Percentiles rank a stretch among this genome's conserved stretches.
phyloP scores from a whole-genome alignment of 306 rosid genomes.

The Rosa chinensis region DNA sequence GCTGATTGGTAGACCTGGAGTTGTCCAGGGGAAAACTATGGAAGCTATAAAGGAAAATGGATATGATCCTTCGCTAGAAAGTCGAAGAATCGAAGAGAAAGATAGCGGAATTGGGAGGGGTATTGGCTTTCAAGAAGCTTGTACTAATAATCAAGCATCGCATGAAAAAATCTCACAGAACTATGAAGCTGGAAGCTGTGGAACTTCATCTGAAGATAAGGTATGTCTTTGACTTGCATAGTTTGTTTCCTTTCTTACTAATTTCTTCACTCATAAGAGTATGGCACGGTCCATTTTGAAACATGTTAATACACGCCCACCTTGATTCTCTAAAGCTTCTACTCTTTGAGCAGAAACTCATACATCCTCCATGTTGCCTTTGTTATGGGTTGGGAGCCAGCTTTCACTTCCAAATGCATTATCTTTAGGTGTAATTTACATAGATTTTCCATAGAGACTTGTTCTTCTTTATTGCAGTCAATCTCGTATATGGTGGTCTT shows the following conservation, averaged over 20 bases:
- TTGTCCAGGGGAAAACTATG: slow-evolving; percentile 23
- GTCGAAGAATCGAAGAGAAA: slow-evolving; percentile 16
- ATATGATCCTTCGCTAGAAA: slow-evolving; percentile 22
- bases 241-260: slow-evolving; percentile 1
- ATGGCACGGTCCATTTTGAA: background rate
- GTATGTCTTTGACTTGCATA: slow-evolving; percentile 31
- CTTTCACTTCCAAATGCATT: background rate
- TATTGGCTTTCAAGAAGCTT: slow-evolving; percentile 15
- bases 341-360: background rate
- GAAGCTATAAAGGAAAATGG: slow-evolving; percentile 18
- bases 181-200: slow-evolving; percentile 22
- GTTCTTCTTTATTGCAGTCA: background rate
- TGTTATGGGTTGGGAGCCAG: background rate
- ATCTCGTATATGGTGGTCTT: background rate
- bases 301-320: background rate
- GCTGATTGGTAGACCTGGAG: slow-evolving; percentile 22
- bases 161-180: slow-evolving; percentile 26
- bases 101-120: slow-evolving; percentile 10
- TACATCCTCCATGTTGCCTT: background rate
- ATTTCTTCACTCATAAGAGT: background rate
- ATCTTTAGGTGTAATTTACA: background rate
- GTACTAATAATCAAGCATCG: slow-evolving; percentile 24
- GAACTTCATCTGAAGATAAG: slow-evolving; percentile 32
- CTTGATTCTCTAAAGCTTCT: background rate
- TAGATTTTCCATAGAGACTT: background rate